Percentiles rank a stretch among this genome's conserved stretches.
These are phyloP conservation scores for Colletotrichum paranaense DNA, from an alignment of 2,329 filamentous ascomycete genomes.

Conservation along the genomic window DNA sequence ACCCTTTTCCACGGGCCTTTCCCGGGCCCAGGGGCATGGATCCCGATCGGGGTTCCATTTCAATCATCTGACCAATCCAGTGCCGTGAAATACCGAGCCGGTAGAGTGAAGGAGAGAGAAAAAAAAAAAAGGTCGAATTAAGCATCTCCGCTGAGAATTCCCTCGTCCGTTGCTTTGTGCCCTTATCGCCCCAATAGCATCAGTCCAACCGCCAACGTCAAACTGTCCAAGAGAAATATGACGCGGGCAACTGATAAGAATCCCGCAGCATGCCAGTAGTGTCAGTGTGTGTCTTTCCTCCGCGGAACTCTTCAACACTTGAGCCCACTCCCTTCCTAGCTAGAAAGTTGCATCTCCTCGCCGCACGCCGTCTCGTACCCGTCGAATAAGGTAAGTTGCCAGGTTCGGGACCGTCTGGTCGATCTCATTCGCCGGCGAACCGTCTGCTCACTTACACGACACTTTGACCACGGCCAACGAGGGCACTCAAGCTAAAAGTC, in stretches of 20 bases:
- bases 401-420: not conserved
- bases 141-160: constrained; percentile 28
- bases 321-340: not conserved
- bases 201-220: constrained; percentile 10
- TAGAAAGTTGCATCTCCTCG: constrained; percentile 46
- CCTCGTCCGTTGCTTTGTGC: constrained; percentile 10
- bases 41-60: not conserved
- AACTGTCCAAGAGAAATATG: constrained; percentile 20
- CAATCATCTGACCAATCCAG: constrained; percentile 2
- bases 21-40: constrained; percentile 17
- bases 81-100: not conserved
- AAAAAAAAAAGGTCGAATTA: not conserved
- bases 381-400: not conserved
- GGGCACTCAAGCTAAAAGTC: not conserved
- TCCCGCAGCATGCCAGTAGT: not conserved
- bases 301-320: constrained; percentile 20
- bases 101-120: not conserved
- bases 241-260: constrained; percentile 29
- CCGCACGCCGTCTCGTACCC: constrained; percentile 23
- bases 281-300: constrained; percentile 11
- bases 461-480: not conserved
- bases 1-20: constrained; percentile 4
- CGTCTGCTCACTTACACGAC: not conserved
- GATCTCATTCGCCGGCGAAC: not conserved
- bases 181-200: constrained; percentile 35